phyloP scores from a whole-genome alignment of 768 basidiomycete species.

The Auricularia sp. region DNA sequence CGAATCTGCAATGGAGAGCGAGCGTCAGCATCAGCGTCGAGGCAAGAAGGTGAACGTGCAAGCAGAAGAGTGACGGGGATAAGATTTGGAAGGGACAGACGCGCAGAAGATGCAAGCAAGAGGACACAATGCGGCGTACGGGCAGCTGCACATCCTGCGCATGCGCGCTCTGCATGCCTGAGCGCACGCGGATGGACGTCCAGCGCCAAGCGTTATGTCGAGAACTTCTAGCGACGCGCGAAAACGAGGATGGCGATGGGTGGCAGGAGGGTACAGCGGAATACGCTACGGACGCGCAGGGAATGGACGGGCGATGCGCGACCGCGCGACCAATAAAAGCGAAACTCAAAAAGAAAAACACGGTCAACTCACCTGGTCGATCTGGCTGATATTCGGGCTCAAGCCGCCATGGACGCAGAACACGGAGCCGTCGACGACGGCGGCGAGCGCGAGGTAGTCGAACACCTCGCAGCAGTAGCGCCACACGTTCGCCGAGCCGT shows the following conservation, averaged over 20 bases:
- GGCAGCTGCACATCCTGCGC: too few relatives aligned
- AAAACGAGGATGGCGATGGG: too few relatives aligned
- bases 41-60: constrained; percentile 5
- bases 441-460: constrained; percentile 89
- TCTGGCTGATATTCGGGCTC: constrained; percentile 74
- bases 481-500: constrained; percentile 91
- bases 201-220: too few relatives aligned
- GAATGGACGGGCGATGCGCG: too few relatives aligned
- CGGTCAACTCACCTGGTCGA: constrained; percentile 64
- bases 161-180: too few relatives aligned
- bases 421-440: constrained; percentile 93
- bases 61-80: constrained; percentile 11
- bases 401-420: constrained; percentile 97
- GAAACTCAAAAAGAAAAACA: not conserved
- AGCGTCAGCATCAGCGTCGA: not conserved
- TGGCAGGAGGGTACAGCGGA: too few relatives aligned
- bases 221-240: too few relatives aligned
- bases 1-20: constrained; percentile 49
- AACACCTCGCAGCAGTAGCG: constrained; percentile 98
- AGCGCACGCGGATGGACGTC: too few relatives aligned
- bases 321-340: too few relatives aligned
- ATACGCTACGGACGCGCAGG: too few relatives aligned
- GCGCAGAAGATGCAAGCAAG: not conserved
- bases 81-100: too few relatives aligned
- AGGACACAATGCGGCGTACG: too few relatives aligned